Conservation (phyloP, 768 basidiomycete genomes). For the Coprinellus micaceus region DNA sequence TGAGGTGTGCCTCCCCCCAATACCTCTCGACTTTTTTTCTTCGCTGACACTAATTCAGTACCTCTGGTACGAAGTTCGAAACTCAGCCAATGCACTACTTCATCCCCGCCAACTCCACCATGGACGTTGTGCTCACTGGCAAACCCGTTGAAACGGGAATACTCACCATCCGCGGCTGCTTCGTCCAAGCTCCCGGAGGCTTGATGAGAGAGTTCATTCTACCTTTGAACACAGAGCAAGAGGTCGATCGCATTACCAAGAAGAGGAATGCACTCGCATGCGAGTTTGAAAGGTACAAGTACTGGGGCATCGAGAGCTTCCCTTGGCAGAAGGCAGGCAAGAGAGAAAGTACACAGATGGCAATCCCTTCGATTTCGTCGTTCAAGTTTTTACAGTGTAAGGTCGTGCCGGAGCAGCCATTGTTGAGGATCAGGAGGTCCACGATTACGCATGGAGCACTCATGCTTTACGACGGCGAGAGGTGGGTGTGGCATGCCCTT, state of each 20-base stretch:
- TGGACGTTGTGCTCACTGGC: constrained; percentile 68
- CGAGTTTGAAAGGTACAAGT: constrained; percentile 71
- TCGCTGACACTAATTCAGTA: constrained; percentile 42
- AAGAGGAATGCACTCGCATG: constrained; percentile 58
- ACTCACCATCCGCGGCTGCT: constrained; percentile 74
- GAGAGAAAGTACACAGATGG: constrained; percentile 27
- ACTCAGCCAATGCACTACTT: constrained; percentile 58
- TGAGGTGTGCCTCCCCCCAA: constrained; percentile 54
- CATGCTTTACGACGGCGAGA: constrained; percentile 95
- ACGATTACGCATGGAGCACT: constrained; percentile 92
- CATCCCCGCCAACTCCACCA: constrained; percentile 72
- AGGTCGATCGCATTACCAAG: constrained; percentile 56
- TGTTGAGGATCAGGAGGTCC: constrained; percentile 80
- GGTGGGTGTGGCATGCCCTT: constrained; percentile 49
- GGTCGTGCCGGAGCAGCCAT: constrained; percentile 84
- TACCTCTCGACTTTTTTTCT: neutral
- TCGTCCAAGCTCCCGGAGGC: constrained; percentile 74
- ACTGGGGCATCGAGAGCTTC: constrained; percentile 67
- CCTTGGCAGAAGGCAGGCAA: constrained; percentile 53
- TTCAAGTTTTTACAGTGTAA: constrained; percentile 71
- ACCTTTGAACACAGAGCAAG: constrained; percentile 68
- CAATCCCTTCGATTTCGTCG: constrained; percentile 23
- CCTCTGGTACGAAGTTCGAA: constrained; percentile 75
- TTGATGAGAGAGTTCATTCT: constrained; percentile 67
- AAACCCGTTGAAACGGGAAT: constrained; percentile 61